Base-by-base conservation (phyloP, 306 rosid species). In the Vigna trinervia region DNA sequence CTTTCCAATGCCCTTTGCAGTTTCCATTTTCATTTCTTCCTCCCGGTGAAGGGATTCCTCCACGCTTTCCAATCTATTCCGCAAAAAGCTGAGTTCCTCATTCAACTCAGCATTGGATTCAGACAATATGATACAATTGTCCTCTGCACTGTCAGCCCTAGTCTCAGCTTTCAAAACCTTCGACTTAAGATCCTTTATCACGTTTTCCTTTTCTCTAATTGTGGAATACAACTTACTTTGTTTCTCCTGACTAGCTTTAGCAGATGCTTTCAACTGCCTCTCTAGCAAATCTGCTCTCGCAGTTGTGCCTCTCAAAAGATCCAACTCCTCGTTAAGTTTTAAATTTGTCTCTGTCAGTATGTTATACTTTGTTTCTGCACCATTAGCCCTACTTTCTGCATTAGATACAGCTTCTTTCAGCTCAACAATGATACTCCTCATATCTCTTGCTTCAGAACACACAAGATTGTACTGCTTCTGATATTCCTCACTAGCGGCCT, bases 161-260 rank as follows among this genome's bases (percentile, higher is more conserved):
- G 73, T 78, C 76, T 91, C 96, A 48, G 86, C 87, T 84, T 89
- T 88, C 23, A 68, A 76, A 82, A 81, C 90, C 85, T 88, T 91
- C 73, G 77, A 78, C 84, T 88, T 89, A 39, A 93, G 89, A 81
- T 88, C 88, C 83, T 71, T 45, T 48, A 89, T 91, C 87, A 93
- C 73, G 82, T 67, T 78, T 75, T 91, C 88, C 98, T 89, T 91
- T 72, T 93, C 95, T 19, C 32, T 53, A 69, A 89, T 88, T 63
- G 93, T 73, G 19, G 90, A 82, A 82, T 81, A 52, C 77, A 91
- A 72, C 90, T 84, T 76, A 60, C 12, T 82, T 77, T 86, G 93
- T 77, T 93, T 91, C 87, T 91, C 93, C 52, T 84, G 86, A 84
- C 87, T 77, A 72, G 92, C 98, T 83, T 89, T 89, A 61, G 90